These are phyloP conservation scores for Solanum chilense DNA, from an alignment of 257 asterid species.

Conservation along the genomic window DNA sequence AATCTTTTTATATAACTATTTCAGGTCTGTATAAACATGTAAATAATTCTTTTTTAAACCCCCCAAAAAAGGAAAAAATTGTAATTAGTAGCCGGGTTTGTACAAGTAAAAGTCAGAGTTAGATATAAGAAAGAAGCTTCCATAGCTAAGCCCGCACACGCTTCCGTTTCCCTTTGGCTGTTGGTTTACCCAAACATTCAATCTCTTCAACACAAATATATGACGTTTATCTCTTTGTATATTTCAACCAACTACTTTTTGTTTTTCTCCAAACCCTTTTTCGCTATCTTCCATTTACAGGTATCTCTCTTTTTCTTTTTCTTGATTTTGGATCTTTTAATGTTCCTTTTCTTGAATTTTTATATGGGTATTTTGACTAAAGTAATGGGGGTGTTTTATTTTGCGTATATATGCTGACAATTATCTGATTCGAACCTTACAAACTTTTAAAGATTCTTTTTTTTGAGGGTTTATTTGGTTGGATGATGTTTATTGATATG, in stretches of 20 bases:
- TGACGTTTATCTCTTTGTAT: not conserved
- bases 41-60: too few species aligned
- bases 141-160: not conserved
- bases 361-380: not conserved
- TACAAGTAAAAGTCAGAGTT: not conserved
- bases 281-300: not conserved
- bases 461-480: not conserved
- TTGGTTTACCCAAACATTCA: conserved; percentile 3
- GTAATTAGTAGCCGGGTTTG: not conserved
- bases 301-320: not conserved
- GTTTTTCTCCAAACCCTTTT: not conserved
- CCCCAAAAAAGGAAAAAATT: too few species aligned
- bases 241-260: not conserved
- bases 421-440: not conserved
- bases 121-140: not conserved
- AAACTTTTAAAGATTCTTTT: not conserved
- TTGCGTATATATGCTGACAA: not conserved
- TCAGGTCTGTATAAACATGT: not conserved
- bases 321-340: not conserved
- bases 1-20: too few species aligned
- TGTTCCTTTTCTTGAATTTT: not conserved
- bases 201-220: not conserved
- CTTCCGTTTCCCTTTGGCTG: not conserved
- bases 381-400: not conserved
- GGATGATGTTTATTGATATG: not conserved